Conservation (phyloP, 768 basidiomycete species). For the Cystobasidium ongulense region DNA sequence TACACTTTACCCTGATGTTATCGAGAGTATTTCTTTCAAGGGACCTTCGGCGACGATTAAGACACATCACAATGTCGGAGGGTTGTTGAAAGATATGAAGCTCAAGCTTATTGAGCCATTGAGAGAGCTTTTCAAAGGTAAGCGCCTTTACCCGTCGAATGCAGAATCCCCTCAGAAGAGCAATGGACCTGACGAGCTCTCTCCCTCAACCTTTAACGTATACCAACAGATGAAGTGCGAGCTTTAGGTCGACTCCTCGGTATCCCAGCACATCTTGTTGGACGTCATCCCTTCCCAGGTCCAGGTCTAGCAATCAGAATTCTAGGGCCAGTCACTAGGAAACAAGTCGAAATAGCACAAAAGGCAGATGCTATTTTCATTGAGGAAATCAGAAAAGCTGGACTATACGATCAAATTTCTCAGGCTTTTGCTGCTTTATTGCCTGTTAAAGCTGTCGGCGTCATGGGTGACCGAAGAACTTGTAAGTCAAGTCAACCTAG, state of each 20-base stretch:
- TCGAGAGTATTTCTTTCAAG: constrained; percentile 98
- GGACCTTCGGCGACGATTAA: constrained; percentile 98
- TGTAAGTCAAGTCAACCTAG: constrained; percentile 44
- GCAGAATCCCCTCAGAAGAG: background rate
- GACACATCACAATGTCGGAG: constrained; percentile 98
- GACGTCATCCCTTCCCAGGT: constrained; percentile 96
- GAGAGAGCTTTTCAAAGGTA: constrained; percentile 95
- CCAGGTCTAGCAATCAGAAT: constrained; percentile 97
- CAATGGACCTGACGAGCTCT: no score
- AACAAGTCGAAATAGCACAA: constrained; percentile 83
- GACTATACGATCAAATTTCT: constrained; percentile 81
- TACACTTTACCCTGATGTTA: constrained; percentile 96
- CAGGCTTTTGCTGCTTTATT: constrained; percentile 93
- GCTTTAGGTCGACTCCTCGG: constrained; percentile 78
- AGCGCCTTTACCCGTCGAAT: constrained; percentile 24
- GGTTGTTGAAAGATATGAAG: constrained; percentile 92
- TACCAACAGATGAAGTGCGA: constrained; percentile 81
- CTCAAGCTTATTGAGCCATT: constrained; percentile 96
- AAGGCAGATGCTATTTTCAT: constrained; percentile 92
- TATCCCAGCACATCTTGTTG: constrained; percentile 86
- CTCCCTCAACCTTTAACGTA: no score
- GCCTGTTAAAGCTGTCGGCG: constrained; percentile 95
- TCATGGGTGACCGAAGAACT: constrained; percentile 92
- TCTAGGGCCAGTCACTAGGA: constrained; percentile 84
- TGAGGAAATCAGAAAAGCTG: constrained; percentile 89